A percentile compares a stretch with the other conserved stretches of the same genome.
phyloP scores from a whole-genome alignment of 2,329 filamentous ascomycete genomes.

The Pseudonectria buxi region DNA sequence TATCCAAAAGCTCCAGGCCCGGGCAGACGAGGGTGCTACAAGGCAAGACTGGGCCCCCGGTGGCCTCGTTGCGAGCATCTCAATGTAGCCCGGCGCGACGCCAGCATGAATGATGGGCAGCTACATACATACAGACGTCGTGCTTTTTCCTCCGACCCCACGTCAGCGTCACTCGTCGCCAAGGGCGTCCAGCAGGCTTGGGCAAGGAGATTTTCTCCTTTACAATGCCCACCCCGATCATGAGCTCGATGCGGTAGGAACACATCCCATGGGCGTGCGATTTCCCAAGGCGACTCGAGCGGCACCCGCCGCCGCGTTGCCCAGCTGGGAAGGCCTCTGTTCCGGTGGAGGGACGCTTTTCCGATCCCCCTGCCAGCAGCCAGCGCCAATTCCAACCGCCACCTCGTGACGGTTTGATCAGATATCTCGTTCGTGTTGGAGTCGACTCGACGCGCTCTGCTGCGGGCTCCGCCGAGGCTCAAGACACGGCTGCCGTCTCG shows the following conservation, averaged over 20 bases:
- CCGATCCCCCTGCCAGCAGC: slow-evolving; percentile 3
- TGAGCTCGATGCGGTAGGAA: slow-evolving; percentile 7
- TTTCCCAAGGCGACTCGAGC: slow-evolving; percentile 2
- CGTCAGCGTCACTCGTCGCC: slow-evolving; percentile 8
- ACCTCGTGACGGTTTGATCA: slow-evolving; percentile 13
- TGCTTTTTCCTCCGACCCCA: slow-evolving; percentile 6
- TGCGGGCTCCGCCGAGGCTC: slow-evolving; percentile 10
- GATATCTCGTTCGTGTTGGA: slow-evolving; percentile 8
- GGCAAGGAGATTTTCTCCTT: slow-evolving; percentile 2
- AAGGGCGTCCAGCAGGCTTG: slow-evolving; percentile 9
- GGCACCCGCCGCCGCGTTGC: slow-evolving; percentile 3
- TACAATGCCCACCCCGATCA: slow-evolving; percentile 4
- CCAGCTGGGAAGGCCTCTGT: slow-evolving; percentile 8
- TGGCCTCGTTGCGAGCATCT: no score
- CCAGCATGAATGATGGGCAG: no score
- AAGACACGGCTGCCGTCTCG: slow-evolving; percentile 11
- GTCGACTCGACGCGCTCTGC: slow-evolving; percentile 8
- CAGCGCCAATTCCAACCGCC: slow-evolving; percentile 12
- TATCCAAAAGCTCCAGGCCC: slow-evolving; percentile 12
- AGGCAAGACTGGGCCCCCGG: background rate
- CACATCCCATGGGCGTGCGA: slow-evolving; percentile 5
- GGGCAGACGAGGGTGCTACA: slow-evolving; percentile 1
- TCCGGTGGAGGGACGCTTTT: slow-evolving; percentile 5
- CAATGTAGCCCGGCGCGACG: no score
- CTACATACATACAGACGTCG: slow-evolving; percentile 4